Evolutionary conservation across 495 filamentous ascomycete species (phyloP).

Genomic region (Terfezia claveryi): DNA sequence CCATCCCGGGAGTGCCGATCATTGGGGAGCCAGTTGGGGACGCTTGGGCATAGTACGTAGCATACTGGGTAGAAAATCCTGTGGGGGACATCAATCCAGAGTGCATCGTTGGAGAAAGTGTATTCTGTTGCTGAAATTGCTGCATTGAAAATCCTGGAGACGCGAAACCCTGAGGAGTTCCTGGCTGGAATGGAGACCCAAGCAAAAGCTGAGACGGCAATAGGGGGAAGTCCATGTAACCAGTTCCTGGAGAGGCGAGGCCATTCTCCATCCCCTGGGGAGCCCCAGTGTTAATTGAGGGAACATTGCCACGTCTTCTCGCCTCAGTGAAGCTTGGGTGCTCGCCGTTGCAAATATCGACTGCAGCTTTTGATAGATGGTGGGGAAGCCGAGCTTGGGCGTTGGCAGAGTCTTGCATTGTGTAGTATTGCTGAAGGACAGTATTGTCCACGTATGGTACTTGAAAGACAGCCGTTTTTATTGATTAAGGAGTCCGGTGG

Average conservation of each 20-base stretch:
- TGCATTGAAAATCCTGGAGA: constrained; percentile 81
- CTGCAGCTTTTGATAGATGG: constrained; percentile 48
- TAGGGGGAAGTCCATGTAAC: constrained; percentile 90
- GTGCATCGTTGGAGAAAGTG: constrained; percentile 62
- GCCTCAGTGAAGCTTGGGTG: constrained; percentile 51
- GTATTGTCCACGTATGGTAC: constrained; percentile 4
- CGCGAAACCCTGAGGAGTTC: constrained; percentile 69
- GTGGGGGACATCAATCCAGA: constrained; percentile 18
- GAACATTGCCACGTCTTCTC: constrained; percentile 61
- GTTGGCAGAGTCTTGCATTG: not conserved
- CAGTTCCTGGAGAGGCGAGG: constrained; percentile 68
- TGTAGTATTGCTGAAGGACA: constrained; percentile 23
- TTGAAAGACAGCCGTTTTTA: not conserved
- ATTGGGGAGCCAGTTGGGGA: constrained; percentile 44
- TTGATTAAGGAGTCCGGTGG: not conserved
- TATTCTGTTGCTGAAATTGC: constrained; percentile 50
- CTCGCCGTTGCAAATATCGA: constrained; percentile 43
- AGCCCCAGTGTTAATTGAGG: constrained; percentile 67
- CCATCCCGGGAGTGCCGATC: constrained; percentile 48
- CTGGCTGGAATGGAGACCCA: constrained; percentile 90
- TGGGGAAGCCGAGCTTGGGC: constrained; percentile 33
- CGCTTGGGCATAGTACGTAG: constrained; percentile 17
- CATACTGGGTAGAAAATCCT: constrained; percentile 16
- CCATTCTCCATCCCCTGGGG: constrained; percentile 37
- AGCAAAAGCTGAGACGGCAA: constrained; percentile 85